Conservation (phyloP, 2,329 filamentous ascomycete genomes). For the Phyllosticta citrichinensis region DNA sequence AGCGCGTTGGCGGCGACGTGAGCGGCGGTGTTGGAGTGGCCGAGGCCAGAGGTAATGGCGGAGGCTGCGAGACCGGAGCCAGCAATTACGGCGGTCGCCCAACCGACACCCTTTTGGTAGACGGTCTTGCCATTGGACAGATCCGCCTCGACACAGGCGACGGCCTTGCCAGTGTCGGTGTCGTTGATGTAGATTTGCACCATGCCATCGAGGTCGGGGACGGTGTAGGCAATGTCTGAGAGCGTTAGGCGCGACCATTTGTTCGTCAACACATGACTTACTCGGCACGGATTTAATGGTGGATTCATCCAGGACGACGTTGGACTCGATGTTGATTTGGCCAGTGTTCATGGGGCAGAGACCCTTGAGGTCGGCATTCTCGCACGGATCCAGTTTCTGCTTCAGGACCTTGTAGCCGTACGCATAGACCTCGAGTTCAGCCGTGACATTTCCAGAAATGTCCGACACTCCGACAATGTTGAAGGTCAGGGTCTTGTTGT, state of each 20-base stretch:
- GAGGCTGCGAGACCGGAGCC: constrained; percentile 75
- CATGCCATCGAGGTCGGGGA: constrained; percentile 83
- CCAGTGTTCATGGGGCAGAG: constrained; percentile 88
- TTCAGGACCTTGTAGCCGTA: constrained; percentile 71
- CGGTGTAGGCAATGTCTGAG: constrained; percentile 65
- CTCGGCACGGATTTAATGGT: constrained; percentile 60
- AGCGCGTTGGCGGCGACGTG: constrained; percentile 90
- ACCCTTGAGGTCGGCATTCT: constrained; percentile 52
- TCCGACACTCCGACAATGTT: constrained; percentile 74
- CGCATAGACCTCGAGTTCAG: constrained; percentile 65
- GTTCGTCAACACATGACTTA: constrained; percentile 20
- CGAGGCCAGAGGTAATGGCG: constrained; percentile 78
- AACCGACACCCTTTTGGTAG: constrained; percentile 77
- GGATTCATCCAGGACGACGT: constrained; percentile 46
- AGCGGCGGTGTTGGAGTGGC: constrained; percentile 86
- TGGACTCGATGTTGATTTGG: constrained; percentile 67
- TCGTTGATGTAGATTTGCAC: constrained; percentile 74
- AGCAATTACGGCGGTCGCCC: constrained; percentile 80
- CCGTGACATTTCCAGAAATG: constrained; percentile 71
- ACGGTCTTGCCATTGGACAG: constrained; percentile 91
- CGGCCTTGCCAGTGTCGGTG: constrained; percentile 50
- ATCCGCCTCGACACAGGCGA: constrained; percentile 79
- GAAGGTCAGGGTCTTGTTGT: constrained; percentile 62
- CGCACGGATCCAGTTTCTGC: constrained; percentile 65
- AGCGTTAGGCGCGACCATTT: constrained; percentile 14